Evolutionary conservation across 1,284 basidiomycete species (phyloP).

Genomic region (Porodaedalea pini): DNA sequence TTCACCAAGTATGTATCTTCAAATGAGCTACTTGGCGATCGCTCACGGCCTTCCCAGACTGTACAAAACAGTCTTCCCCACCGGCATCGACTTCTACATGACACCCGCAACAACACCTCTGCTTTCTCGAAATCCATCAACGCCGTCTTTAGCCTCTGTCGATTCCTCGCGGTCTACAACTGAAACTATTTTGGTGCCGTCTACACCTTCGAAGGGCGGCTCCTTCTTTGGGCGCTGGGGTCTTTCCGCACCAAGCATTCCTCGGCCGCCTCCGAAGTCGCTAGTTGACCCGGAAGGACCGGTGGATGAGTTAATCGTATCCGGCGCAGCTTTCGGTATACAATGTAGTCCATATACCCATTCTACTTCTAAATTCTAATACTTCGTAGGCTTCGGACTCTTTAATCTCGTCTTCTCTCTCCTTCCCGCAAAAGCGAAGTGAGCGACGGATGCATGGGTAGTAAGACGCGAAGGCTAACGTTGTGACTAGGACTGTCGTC

Average conservation of each 20-base stretch:
- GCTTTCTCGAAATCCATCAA: constrained; percentile 39
- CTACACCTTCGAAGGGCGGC: constrained; percentile 31
- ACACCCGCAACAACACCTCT: constrained; percentile 46
- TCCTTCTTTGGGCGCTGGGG: constrained; percentile 42
- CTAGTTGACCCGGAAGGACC: constrained; percentile 43
- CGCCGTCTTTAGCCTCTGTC: constrained; percentile 23
- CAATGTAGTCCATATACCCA: neutral
- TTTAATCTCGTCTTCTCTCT: constrained; percentile 78
- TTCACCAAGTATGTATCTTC: constrained; percentile 55
- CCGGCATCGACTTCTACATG: constrained; percentile 51
- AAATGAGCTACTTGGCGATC: neutral
- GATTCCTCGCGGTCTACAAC: constrained; percentile 28
- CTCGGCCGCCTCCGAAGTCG: constrained; percentile 22
- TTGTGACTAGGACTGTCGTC: constrained; percentile 50
- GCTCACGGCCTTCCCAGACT: constrained; percentile 39
- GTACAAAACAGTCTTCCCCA: constrained; percentile 70
- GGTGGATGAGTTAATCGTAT: constrained; percentile 66
- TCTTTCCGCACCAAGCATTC: constrained; percentile 24
- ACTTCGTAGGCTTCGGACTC: constrained; percentile 52
- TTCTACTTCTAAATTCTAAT: neutral
- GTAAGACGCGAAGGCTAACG: neutral
- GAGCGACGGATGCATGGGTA: constrained; percentile 25
- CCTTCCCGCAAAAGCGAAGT: constrained; percentile 67
- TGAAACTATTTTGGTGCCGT: constrained; percentile 27
- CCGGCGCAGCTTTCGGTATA: constrained; percentile 71